Conservation (phyloP, 768 basidiomycete species). For the Lactifluus subvellereus region DNA sequence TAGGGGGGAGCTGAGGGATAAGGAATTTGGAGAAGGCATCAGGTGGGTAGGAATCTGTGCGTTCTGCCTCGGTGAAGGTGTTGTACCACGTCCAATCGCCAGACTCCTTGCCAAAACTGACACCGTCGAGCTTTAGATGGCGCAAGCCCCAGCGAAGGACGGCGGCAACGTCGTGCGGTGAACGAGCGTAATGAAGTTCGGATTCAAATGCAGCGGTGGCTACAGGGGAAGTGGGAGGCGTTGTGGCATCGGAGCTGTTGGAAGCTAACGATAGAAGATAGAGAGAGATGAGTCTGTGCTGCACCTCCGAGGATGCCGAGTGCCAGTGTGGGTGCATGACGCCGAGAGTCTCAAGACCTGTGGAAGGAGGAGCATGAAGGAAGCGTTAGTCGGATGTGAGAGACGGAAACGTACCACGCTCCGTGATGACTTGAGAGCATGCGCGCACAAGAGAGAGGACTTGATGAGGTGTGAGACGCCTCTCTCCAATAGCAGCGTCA, state of each 20-base stretch:
- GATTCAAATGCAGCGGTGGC: conserved; percentile 51
- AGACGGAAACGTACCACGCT: conserved; percentile 46
- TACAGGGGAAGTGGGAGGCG: conserved; percentile 46
- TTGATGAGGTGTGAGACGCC: conserved; percentile 56
- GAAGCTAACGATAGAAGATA: conserved; percentile 61
- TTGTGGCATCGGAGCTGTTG: conserved; percentile 41
- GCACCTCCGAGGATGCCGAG: conserved; percentile 63
- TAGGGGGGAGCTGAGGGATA: conserved; percentile 50
- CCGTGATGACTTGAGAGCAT: conserved; percentile 60
- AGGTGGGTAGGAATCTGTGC: conserved; percentile 50
- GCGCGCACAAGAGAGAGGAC: conserved; percentile 57
- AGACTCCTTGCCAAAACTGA: conserved; percentile 50
- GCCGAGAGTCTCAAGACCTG: conserved; percentile 76
- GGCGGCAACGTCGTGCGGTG: conserved; percentile 72
- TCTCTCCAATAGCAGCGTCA: conserved; percentile 51
- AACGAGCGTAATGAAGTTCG: conserved; percentile 58
- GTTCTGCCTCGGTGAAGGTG: conserved; percentile 56
- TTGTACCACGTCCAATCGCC: conserved; percentile 57
- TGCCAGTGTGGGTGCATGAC: conserved; percentile 86
- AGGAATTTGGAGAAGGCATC: conserved; percentile 59
- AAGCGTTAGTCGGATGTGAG: conserved; percentile 1
- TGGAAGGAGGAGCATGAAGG: conserved; percentile 15
- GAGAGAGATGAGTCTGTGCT: conserved; percentile 62
- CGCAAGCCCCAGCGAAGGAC: conserved; percentile 78
- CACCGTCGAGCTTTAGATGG: conserved; percentile 58